phyloP scores from a whole-genome alignment of 2,329 filamentous ascomycete species.

The Penicillium sp. region DNA sequence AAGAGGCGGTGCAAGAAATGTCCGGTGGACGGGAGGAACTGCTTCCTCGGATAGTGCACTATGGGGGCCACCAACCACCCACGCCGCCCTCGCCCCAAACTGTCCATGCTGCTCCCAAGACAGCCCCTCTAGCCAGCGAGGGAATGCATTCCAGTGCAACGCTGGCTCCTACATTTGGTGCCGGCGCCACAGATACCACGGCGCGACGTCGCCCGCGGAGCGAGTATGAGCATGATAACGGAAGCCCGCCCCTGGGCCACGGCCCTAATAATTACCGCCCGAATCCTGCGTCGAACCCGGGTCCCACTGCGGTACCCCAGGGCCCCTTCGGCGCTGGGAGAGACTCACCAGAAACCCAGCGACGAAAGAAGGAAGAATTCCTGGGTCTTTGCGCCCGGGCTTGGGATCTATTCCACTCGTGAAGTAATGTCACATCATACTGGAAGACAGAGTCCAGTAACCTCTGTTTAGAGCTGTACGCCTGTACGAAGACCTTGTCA shows the following conservation, averaged over 20 bases:
- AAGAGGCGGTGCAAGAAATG: conserved; percentile 87
- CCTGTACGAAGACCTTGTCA: background rate
- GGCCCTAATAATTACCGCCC: conserved; percentile 53
- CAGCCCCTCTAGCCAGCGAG: conserved; percentile 29
- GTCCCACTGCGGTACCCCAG: conserved; percentile 40
- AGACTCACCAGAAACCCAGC: conserved; percentile 75
- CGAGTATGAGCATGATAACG: conserved; percentile 86
- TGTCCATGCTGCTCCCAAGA: conserved; percentile 28
- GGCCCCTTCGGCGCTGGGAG: conserved; percentile 75
- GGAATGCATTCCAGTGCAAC: conserved; percentile 63
- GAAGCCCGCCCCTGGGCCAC: conserved; percentile 74
- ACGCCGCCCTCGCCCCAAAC: conserved; percentile 71
- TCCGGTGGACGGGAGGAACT: conserved; percentile 89
- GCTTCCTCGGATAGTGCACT: conserved; percentile 89
- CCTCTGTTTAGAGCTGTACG: background rate
- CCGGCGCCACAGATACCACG: conserved; percentile 28
- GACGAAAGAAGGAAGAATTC: conserved; percentile 89
- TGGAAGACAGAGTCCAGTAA: background rate
- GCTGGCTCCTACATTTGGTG: conserved; percentile 44
- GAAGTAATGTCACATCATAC: conserved; percentile 8
- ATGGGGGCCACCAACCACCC: conserved; percentile 86
- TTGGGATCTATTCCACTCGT: conserved; percentile 97
- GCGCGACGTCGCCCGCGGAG: conserved; percentile 69
- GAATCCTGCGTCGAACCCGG: conserved; percentile 32
- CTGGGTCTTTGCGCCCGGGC: conserved; percentile 77